These are phyloP conservation scores for Phialophora macrospora DNA, from an alignment of 2,329 filamentous ascomycete species.

Conservation along the genomic window DNA sequence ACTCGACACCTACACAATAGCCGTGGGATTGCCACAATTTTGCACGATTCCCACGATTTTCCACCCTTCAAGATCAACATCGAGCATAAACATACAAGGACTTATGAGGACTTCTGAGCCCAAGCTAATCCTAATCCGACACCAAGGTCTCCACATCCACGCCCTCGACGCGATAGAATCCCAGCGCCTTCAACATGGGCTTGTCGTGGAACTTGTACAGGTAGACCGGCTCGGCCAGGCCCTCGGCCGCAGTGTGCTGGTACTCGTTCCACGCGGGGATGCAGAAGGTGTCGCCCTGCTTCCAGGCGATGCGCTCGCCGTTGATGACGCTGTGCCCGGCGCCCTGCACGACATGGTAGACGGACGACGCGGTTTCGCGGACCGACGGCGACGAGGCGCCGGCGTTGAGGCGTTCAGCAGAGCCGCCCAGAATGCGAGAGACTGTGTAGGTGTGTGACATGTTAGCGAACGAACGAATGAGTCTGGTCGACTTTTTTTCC, in stretches of 20 bases:
- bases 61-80: neutral
- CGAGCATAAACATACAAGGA: neutral
- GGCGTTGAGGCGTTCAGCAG: conserved; percentile 52
- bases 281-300: conserved; percentile 59
- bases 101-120: no score
- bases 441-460: conserved; percentile 7
- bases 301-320: conserved; percentile 48
- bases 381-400: conserved; percentile 46
- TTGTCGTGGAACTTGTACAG: conserved; percentile 58
- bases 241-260: conserved; percentile 52
- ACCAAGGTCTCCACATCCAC: conserved; percentile 51
- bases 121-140: conserved; percentile 34
- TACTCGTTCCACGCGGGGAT: conserved; percentile 59
- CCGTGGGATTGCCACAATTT: neutral
- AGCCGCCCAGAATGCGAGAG: conserved; percentile 53
- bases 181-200: conserved; percentile 59
- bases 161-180: conserved; percentile 54
- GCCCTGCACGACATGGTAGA: conserved; percentile 61
- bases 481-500: neutral
- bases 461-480: neutral
- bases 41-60: neutral
- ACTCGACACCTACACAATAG: neutral
- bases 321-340: conserved; percentile 43
- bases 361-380: conserved; percentile 58
- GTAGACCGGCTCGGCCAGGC: conserved; percentile 48